Evolutionary conservation across 192 early-diverging fungal species (phyloP).

Genomic region (Backusella morwellensis): DNA sequence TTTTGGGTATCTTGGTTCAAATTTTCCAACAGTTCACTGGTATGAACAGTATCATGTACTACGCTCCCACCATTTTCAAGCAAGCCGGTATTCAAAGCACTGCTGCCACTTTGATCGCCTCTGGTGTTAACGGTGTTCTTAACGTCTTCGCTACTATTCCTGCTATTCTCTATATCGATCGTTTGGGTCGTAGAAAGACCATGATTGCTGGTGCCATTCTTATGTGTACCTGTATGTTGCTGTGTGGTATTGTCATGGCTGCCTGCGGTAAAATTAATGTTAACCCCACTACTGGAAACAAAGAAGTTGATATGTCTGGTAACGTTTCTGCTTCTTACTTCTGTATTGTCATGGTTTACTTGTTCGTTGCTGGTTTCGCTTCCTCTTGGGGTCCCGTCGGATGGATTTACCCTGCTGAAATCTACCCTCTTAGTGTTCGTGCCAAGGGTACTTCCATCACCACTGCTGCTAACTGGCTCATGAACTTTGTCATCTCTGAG

Average conservation of each 20-base stretch:
- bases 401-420: slow-evolving; percentile 92
- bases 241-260: slow-evolving; percentile 28
- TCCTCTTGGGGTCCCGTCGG: slow-evolving; percentile 90
- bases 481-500: slow-evolving; percentile 75
- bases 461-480: slow-evolving; percentile 84
- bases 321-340: slow-evolving; percentile 10
- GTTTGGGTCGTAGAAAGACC: slow-evolving; percentile 73
- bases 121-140: slow-evolving; percentile 50
- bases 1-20: slow-evolving; percentile 66
- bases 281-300: neutral
- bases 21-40: slow-evolving; percentile 83
- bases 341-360: slow-evolving; percentile 51
- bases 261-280: slow-evolving; percentile 38
- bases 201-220: slow-evolving; percentile 66
- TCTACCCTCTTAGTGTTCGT: slow-evolving; percentile 83
- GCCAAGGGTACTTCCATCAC: slow-evolving; percentile 80
- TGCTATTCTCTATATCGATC: slow-evolving; percentile 77
- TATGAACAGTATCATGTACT: slow-evolving; percentile 84
- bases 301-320: slow-evolving; percentile 16
- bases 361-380: slow-evolving; percentile 66
- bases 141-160: slow-evolving; percentile 84
- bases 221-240: slow-evolving; percentile 50
- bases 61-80: slow-evolving; percentile 41
- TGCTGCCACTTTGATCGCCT: slow-evolving; percentile 30
- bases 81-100: slow-evolving; percentile 20